Conservation (phyloP, 2,329 filamentous ascomycete species). For the Scedosporium minutisporum region DNA sequence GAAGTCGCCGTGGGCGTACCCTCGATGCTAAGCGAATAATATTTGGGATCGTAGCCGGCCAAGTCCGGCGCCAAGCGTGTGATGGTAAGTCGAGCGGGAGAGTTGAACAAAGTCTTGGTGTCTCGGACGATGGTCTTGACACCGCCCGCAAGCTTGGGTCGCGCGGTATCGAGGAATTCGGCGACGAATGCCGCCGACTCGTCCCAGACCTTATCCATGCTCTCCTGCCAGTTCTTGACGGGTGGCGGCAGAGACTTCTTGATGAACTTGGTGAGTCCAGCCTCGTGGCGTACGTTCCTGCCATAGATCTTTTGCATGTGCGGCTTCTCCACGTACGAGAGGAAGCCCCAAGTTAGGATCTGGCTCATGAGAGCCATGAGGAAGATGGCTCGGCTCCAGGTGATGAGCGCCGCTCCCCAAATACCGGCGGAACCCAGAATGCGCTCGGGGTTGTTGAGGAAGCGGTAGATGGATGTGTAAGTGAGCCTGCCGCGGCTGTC, state of each 20-base stretch:
- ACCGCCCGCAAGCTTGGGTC: conserved; percentile 76
- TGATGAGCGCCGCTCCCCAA: conserved; percentile 91
- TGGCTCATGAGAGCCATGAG: conserved; percentile 79
- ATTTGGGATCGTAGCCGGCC: conserved; percentile 66
- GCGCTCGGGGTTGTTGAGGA: conserved; percentile 93
- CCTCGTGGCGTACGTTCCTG: conserved; percentile 69
- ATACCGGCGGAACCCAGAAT: conserved; percentile 89
- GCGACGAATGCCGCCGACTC: conserved; percentile 84
- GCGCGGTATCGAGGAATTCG: conserved; percentile 76
- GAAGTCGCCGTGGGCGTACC: conserved; percentile 47
- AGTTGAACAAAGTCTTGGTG: conserved; percentile 78
- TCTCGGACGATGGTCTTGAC: conserved; percentile 83
- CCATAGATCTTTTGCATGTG: conserved; percentile 99
- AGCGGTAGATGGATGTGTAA: conserved; percentile 95
- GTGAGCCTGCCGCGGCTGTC: conserved; percentile 81
- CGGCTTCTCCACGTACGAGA: conserved; percentile 87
- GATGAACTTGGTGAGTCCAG: conserved; percentile 85
- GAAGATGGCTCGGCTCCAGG: conserved; percentile 79
- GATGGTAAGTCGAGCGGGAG: conserved; percentile 75
- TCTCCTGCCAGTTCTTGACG: conserved; percentile 74
- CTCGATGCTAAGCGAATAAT: conserved; percentile 69
- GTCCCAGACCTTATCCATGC: conserved; percentile 77
- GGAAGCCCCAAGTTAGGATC: conserved; percentile 73
- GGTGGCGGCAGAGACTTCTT: conserved; percentile 76
- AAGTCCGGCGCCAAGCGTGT: conserved; percentile 71